These are phyloP conservation scores for Kwoniella mangroviensis DNA, from an alignment of 768 basidiomycete genomes.

Conservation along the genomic window DNA sequence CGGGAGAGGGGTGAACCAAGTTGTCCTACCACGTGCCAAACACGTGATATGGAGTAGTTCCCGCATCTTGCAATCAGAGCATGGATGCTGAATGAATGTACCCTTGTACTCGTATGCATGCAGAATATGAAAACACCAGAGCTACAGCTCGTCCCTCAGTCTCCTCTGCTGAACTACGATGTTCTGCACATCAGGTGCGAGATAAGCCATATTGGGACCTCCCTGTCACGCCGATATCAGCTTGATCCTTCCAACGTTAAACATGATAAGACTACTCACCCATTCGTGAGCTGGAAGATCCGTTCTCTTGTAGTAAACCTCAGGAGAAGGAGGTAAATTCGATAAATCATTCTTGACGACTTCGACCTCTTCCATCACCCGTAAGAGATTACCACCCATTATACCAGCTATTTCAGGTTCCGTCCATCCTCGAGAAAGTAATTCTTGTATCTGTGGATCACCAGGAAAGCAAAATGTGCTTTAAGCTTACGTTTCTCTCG, in stretches of 20 bases:
- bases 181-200: slow-evolving; percentile 25
- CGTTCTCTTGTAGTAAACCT: slow-evolving; percentile 29
- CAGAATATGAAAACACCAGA: neutral
- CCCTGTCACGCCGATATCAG: slow-evolving; percentile 13
- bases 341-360: slow-evolving; percentile 9
- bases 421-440: slow-evolving; percentile 37
- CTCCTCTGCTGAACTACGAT: slow-evolving; percentile 17
- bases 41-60: too few relatives aligned
- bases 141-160: slow-evolving; percentile 13
- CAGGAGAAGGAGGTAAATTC: slow-evolving; percentile 11
- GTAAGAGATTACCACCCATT: slow-evolving; percentile 37
- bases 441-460: slow-evolving; percentile 27
- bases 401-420: slow-evolving; percentile 33
- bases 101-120: too few relatives aligned
- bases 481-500: neutral
- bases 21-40: too few relatives aligned
- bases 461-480: neutral
- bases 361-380: slow-evolving; percentile 36
- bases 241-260: neutral
- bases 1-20: too few relatives aligned
- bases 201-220: slow-evolving; percentile 27
- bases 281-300: slow-evolving; percentile 41
- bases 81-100: too few relatives aligned
- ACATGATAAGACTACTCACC: slow-evolving; percentile 21
- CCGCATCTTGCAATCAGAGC: too few relatives aligned